Percentiles rank a stretch among this genome's conserved stretches.
Evolutionary conservation across 768 basidiomycete species (phyloP).

Genomic region (Lepiota subincarnata): DNA sequence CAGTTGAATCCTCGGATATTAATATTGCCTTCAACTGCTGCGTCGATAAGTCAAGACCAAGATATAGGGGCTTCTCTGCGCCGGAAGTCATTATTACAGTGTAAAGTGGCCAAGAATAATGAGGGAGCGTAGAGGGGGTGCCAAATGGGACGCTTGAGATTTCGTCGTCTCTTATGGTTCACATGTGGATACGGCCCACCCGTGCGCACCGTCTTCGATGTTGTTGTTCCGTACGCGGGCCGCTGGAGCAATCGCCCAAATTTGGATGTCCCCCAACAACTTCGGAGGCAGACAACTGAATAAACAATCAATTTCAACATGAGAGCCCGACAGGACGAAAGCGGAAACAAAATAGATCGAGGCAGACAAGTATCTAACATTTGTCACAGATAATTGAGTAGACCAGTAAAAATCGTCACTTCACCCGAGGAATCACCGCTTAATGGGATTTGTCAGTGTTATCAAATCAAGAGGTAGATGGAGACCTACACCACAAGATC

Average conservation of each 20-base stretch:
- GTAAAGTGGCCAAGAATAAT: no score
- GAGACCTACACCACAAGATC: constrained; percentile 55
- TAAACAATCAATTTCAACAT: no score
- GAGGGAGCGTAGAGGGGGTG: background rate
- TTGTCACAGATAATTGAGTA: constrained; percentile 7
- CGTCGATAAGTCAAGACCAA: constrained; percentile 84
- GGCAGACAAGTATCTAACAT: background rate
- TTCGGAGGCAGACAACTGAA: no score
- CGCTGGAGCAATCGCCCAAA: no score
- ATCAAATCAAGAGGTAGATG: background rate
- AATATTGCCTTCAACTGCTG: constrained; percentile 81
- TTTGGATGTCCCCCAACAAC: no score
- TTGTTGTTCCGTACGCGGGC: no score
- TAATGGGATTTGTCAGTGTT: background rate
- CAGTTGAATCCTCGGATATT: constrained; percentile 48
- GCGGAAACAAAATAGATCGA: background rate
- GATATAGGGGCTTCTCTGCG: constrained; percentile 39
- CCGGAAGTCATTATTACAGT: constrained; percentile 1
- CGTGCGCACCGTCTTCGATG: no score
- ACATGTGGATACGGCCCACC: no score
- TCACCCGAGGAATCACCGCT: constrained; percentile 51
- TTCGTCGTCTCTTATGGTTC: no score
- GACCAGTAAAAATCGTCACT: constrained; percentile 39
- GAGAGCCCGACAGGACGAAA: no score
- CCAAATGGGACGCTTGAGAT: background rate